These are phyloP conservation scores for Cnidoscolus chayamansa DNA, from an alignment of 441 rosid genomes.

Conservation along the genomic window DNA sequence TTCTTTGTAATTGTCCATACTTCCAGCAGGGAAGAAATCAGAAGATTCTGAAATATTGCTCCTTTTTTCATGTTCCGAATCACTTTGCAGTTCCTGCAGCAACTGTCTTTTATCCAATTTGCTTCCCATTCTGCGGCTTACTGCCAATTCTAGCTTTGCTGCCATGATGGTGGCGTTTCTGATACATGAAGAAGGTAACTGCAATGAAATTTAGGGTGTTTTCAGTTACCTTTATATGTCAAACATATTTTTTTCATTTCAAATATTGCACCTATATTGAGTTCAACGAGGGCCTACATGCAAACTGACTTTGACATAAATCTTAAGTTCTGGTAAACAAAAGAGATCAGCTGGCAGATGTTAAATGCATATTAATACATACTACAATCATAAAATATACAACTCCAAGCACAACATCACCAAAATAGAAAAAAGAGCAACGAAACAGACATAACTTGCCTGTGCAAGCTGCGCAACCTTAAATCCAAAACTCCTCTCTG, in stretches of 20 bases:
- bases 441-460: slow-evolving; percentile 36
- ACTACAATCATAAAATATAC: too few species aligned
- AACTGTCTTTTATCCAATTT: slow-evolving; percentile 19
- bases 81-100: slow-evolving; percentile 14
- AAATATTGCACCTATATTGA: background rate
- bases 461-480: slow-evolving; percentile 89
- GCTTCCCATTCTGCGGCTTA: slow-evolving; percentile 37
- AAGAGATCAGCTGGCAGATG: background rate
- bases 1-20: slow-evolving; percentile 25
- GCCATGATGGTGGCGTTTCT: slow-evolving; percentile 64
- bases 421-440: too few species aligned
- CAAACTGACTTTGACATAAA: background rate
- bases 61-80: slow-evolving; percentile 20
- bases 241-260: background rate
- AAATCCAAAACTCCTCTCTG: slow-evolving; percentile 80
- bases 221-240: background rate
- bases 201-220: slow-evolving; percentile 8
- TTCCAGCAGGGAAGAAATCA: slow-evolving; percentile 15
- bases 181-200: slow-evolving; percentile 75
- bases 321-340: background rate
- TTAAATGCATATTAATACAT: too few species aligned
- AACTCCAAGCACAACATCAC: background rate
- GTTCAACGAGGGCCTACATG: background rate
- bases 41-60: slow-evolving; percentile 15
- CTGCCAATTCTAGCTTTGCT: slow-evolving; percentile 55